Conservation (phyloP, 2,329 filamentous ascomycete genomes). For the Arthrocladium fulminans region DNA sequence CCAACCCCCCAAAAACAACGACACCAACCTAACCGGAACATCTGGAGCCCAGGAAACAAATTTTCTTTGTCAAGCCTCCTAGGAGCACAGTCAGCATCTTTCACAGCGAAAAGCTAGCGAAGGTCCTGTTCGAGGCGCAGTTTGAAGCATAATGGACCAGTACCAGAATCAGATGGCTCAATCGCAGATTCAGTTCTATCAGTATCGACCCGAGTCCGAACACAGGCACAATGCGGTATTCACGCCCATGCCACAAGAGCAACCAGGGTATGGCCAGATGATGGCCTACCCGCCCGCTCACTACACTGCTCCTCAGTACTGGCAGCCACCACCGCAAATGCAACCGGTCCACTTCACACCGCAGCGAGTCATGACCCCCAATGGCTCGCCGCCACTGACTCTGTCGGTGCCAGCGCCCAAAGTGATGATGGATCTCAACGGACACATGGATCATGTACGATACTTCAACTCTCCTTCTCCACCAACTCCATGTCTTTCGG, state of each 20-base stretch:
- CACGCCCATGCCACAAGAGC: constrained; percentile 52
- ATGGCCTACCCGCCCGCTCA: constrained; percentile 30
- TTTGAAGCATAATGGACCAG: constrained; percentile 16
- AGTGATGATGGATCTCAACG: constrained; percentile 18
- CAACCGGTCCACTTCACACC: constrained; percentile 45
- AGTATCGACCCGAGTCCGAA: constrained; percentile 71
- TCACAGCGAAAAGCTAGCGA: constrained; percentile 4
- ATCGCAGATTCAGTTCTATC: constrained; percentile 61
- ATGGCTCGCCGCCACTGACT: constrained; percentile 64
- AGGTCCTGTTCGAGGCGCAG: constrained; percentile 8
- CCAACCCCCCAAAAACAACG: no score
- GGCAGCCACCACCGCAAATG: constrained; percentile 34
- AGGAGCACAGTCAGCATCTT: constrained; percentile 6
- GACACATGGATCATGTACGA: constrained; percentile 22
- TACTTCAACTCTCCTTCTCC: constrained; percentile 50
- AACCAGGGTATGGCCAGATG: constrained; percentile 36
- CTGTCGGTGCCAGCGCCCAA: constrained; percentile 61
- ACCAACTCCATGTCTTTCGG: constrained; percentile 77
- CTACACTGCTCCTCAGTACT: constrained; percentile 30
- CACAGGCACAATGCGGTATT: constrained; percentile 68
- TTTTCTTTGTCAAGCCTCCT: constrained; percentile 17
- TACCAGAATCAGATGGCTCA: constrained; percentile 18
- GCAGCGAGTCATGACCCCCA: constrained; percentile 52
- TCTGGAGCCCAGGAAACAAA: background rate
- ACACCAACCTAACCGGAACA: background rate